Evolutionary conservation across 305 asterid genomes (phyloP).

Genomic region (Petunia hybrid): DNA sequence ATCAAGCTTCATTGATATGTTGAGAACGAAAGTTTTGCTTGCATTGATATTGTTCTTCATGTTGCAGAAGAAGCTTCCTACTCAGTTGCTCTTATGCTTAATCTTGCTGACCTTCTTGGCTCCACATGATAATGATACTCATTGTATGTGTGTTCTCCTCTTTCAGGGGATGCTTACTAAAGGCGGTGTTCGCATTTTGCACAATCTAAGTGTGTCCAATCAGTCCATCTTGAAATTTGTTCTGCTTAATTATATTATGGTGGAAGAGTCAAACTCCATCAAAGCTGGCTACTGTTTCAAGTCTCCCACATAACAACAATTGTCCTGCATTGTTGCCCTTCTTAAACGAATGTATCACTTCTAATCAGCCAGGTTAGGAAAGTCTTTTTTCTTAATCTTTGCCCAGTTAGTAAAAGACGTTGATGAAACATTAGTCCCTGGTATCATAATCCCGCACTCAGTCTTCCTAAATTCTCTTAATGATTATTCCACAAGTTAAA

Average conservation of each 20-base stretch:
- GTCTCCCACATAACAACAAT: constrained; percentile 29
- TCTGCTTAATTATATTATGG: constrained; percentile 21
- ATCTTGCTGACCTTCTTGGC: no score
- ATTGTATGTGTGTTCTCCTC: no score
- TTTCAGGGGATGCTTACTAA: constrained; percentile 11
- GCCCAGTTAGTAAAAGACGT: constrained; percentile 34
- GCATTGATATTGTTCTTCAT: no score
- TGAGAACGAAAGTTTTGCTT: no score
- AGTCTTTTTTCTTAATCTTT: constrained; percentile 34
- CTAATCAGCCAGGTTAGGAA: constrained; percentile 25
- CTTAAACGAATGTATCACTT: constrained; percentile 28
- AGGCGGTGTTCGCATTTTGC: constrained; percentile 29
- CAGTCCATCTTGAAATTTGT: constrained; percentile 28
- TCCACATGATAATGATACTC: no score
- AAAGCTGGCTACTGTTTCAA: constrained; percentile 33
- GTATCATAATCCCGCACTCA: constrained; percentile 24
- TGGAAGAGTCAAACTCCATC: constrained; percentile 30
- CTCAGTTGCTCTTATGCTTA: no score
- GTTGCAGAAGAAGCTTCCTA: no score
- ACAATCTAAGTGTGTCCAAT: not conserved
- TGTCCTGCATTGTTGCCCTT: constrained; percentile 35
- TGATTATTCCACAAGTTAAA: constrained; percentile 14
- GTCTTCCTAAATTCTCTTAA: constrained; percentile 32
- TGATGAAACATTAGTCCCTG: constrained; percentile 31
- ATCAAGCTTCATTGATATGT: no score